phyloP scores from a whole-genome alignment of 768 basidiomycete species.

The Grammothele lineata region DNA sequence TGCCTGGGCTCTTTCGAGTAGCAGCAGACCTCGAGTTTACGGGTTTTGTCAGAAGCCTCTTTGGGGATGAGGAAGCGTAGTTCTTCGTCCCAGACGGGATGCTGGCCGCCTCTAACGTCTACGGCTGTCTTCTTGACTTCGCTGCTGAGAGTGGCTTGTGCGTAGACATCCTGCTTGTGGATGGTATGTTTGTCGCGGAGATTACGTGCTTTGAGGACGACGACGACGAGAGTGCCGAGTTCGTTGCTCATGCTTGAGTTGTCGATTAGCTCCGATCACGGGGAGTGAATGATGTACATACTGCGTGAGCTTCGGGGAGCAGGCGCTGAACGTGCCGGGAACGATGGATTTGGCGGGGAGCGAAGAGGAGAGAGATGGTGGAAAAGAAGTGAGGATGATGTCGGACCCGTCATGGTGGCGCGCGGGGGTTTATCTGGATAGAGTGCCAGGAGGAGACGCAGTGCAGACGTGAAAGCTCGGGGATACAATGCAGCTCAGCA shows the following conservation, averaged over 20 bases:
- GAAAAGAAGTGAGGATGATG: too few relatives aligned
- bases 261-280: too few relatives aligned
- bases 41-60: constrained; percentile 46
- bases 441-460: too few relatives aligned
- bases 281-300: too few relatives aligned
- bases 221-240: constrained; percentile 80
- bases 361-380: too few relatives aligned
- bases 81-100: constrained; percentile 92
- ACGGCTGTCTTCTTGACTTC: constrained; percentile 64
- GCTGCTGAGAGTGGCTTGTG: constrained; percentile 56
- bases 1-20: constrained; percentile 78
- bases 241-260: constrained; percentile 19
- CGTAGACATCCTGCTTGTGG: constrained; percentile 90
- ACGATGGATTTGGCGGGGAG: too few relatives aligned
- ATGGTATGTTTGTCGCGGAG: constrained; percentile 79
- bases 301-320: too few relatives aligned
- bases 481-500: too few relatives aligned
- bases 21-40: constrained; percentile 70
- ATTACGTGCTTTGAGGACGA: constrained; percentile 82
- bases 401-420: too few relatives aligned
- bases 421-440: too few relatives aligned
- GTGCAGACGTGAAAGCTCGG: too few relatives aligned
- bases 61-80: constrained; percentile 68
- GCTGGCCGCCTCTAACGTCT: constrained; percentile 86
- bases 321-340: too few relatives aligned